phyloP scores from a whole-genome alignment of 1,139 yeast genomes.

The Suhomyces taliae region DNA sequence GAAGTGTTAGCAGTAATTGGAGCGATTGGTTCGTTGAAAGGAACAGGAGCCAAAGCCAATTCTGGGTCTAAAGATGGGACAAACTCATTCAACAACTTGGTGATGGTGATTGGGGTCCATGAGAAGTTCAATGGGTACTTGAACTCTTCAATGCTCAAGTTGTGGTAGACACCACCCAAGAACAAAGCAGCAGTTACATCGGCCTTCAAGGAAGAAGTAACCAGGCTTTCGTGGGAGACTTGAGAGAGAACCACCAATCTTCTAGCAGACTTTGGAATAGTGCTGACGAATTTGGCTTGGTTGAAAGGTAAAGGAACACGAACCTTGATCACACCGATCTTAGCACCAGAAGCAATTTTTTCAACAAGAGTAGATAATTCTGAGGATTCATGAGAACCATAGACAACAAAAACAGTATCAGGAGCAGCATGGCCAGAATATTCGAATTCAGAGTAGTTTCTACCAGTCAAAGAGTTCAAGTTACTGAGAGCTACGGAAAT shows the following conservation, averaged over 20 bases:
- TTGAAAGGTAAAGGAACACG: slow-evolving; percentile 82
- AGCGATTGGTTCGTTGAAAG: slow-evolving; percentile 1
- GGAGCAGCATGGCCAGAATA: slow-evolving; percentile 64
- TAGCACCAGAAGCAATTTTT: slow-evolving; percentile 29
- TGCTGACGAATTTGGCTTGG: slow-evolving; percentile 54
- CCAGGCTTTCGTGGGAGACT: slow-evolving; percentile 27
- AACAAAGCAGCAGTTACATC: slow-evolving; percentile 77
- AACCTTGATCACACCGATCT: slow-evolving; percentile 66
- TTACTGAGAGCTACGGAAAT: slow-evolving; percentile 42
- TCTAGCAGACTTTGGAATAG: slow-evolving; percentile 59
- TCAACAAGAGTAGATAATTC: slow-evolving; percentile 49
- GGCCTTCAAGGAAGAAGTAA: slow-evolving; percentile 52
- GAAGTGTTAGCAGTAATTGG: slow-evolving; percentile 40
- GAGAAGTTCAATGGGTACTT: slow-evolving; percentile 50
- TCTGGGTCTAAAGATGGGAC: slow-evolving; percentile 36
- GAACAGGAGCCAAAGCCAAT: slow-evolving; percentile 14
- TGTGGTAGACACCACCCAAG: slow-evolving; percentile 45
- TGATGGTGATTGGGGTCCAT: slow-evolving; percentile 59
- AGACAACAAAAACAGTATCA: slow-evolving; percentile 70
- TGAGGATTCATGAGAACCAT: slow-evolving; percentile 70
- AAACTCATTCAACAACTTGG: slow-evolving; percentile 49
- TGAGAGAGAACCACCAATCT: slow-evolving; percentile 69
- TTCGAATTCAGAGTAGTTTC: slow-evolving; percentile 66
- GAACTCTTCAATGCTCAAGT: slow-evolving; percentile 48
- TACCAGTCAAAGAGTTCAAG: slow-evolving; percentile 60